Conservation (phyloP, 305 asterid species). For the Coffea humblotiana region DNA sequence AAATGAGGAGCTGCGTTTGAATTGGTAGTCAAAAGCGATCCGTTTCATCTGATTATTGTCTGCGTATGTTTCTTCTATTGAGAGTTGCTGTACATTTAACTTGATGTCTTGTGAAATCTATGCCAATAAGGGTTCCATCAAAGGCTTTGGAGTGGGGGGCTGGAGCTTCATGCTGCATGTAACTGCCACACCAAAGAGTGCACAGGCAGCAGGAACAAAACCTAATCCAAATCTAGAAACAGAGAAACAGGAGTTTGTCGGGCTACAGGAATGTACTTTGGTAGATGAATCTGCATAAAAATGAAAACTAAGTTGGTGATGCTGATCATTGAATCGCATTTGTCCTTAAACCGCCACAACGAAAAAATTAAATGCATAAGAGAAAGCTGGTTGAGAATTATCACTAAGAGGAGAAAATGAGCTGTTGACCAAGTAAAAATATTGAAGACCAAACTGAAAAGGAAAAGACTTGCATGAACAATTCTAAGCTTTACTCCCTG, state of each 20-base stretch:
- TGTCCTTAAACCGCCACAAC: no score
- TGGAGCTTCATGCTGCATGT: constrained; percentile 62
- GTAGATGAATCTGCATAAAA: constrained; percentile 48
- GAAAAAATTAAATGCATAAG: no score
- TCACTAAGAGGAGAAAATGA: no score
- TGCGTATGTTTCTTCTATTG: not conserved
- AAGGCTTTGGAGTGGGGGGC: constrained; percentile 30
- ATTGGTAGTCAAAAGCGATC: not conserved
- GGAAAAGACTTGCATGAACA: no score
- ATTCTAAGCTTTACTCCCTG: no score
- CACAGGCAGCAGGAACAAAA: constrained; percentile 63
- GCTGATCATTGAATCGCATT: not conserved
- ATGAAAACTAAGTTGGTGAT: not conserved
- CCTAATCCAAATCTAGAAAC: constrained; percentile 63
- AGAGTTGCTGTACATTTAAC: not conserved
- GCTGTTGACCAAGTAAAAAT: no score
- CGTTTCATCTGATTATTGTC: not conserved
- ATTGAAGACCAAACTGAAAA: no score
- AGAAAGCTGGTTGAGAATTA: no score
- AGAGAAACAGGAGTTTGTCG: constrained; percentile 32
- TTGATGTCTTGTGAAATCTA: constrained; percentile 15
- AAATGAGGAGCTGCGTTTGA: not conserved
- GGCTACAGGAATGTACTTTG: constrained; percentile 29
- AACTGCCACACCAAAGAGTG: constrained; percentile 55
- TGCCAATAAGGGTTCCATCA: constrained; percentile 47